These are phyloP conservation scores for Atalantia buxifolia DNA, from an alignment of 345 rosid genomes.

Conservation along the genomic window DNA sequence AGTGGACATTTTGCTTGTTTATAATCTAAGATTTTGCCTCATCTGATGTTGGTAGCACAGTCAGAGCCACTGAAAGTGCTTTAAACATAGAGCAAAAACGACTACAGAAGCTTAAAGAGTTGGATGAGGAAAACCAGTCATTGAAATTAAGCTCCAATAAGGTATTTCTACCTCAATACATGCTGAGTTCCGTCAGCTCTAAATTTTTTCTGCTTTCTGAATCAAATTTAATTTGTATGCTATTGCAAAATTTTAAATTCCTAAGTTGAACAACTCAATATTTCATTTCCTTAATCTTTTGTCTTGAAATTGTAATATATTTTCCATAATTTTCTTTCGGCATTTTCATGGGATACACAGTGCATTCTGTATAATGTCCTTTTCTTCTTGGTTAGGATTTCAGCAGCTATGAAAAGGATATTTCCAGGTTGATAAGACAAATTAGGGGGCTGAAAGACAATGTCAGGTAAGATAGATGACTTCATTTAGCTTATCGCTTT, in stretches of 20 bases:
- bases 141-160: constrained; percentile 40
- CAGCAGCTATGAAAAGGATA: constrained; percentile 51
- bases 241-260: neutral
- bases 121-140: constrained; percentile 42
- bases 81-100: constrained; percentile 62
- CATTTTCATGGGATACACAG: neutral
- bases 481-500: neutral
- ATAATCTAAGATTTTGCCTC: constrained; percentile 10
- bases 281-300: neutral
- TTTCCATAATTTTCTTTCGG: neutral
- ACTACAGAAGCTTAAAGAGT: constrained; percentile 57
- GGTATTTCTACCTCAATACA: constrained; percentile 36
- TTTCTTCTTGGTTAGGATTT: constrained; percentile 46
- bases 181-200: neutral
- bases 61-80: constrained; percentile 71
- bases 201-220: neutral
- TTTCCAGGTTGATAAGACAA: constrained; percentile 60
- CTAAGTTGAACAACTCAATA: neutral
- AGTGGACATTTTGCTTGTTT: neutral
- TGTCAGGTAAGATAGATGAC: constrained; percentile 53
- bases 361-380: constrained; percentile 18
- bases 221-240: neutral
- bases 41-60: constrained; percentile 37
- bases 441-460: constrained; percentile 65
- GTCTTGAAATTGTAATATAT: neutral